Conservation (phyloP, 345 rosid species). For the Camelina laxa region DNA sequence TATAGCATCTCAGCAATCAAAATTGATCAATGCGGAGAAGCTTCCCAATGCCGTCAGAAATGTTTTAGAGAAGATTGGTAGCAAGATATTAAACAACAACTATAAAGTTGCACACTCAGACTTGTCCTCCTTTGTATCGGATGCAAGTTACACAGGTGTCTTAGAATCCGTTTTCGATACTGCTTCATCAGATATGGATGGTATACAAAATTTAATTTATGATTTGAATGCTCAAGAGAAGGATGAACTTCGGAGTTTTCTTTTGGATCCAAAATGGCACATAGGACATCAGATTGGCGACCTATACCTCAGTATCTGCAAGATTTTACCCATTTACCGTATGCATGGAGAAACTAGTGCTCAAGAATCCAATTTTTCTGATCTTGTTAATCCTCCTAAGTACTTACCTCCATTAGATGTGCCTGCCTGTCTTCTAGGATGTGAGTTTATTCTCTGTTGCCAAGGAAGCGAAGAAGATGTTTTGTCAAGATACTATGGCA, state of each 20-base stretch:
- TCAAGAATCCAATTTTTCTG: constrained; percentile 62
- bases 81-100: constrained; percentile 70
- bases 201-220: constrained; percentile 44
- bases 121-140: constrained; percentile 68
- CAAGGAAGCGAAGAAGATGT: constrained; percentile 68
- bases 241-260: constrained; percentile 75
- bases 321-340: constrained; percentile 71
- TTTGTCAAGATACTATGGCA: constrained; percentile 67
- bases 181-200: constrained; percentile 52
- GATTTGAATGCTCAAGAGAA: constrained; percentile 66
- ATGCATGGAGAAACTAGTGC: constrained; percentile 57
- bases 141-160: constrained; percentile 68
- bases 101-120: constrained; percentile 73
- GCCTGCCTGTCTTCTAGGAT: constrained; percentile 67
- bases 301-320: constrained; percentile 62
- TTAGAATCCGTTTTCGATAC: constrained; percentile 72
- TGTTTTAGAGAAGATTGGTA: constrained; percentile 76
- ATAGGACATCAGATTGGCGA: constrained; percentile 56
- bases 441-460: constrained; percentile 64
- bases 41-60: constrained; percentile 64
- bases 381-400: constrained; percentile 75
- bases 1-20: constrained; percentile 75
- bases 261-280: constrained; percentile 88
- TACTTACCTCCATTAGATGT: constrained; percentile 76
- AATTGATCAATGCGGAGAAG: constrained; percentile 64